These are phyloP conservation scores for Secale cereale DNA, from an alignment of 176 grass and related monocot species.

Conservation along the genomic window DNA sequence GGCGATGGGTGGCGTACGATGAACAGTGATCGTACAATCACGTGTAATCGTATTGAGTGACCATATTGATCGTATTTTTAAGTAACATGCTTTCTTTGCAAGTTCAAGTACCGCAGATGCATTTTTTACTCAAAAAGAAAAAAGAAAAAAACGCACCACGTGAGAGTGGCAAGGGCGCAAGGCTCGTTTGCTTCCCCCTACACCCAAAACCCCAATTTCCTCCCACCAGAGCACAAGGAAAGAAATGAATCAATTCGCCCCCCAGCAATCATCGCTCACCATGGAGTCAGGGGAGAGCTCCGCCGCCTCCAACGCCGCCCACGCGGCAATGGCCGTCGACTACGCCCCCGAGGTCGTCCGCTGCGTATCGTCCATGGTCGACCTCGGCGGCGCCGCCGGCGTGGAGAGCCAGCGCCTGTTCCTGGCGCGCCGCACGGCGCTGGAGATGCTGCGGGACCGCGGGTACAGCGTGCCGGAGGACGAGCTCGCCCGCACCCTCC, in stretches of 20 bases:
- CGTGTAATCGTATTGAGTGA: no score
- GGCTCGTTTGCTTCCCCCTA: no score
- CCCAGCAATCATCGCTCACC: neutral
- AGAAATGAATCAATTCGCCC: conserved; percentile 7
- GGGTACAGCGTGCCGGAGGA: conserved; percentile 47
- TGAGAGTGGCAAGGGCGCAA: no score
- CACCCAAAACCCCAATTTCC: neutral
- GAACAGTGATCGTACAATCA: no score
- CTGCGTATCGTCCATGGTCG: conserved; percentile 68
- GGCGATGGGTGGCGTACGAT: no score
- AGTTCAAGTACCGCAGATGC: no score
- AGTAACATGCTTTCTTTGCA: no score
- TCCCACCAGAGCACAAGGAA: neutral
- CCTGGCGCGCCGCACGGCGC: conserved; percentile 74
- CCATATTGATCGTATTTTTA: no score
- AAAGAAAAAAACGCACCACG: no score
- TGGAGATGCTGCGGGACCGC: conserved; percentile 94
- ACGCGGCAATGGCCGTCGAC: neutral
- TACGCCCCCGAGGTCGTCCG: neutral
- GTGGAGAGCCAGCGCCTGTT: conserved; percentile 82
- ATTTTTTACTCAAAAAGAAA: no score
- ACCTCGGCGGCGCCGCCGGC: conserved; percentile 36
- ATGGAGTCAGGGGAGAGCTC: conserved; percentile 31
- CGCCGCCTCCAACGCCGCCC: neutral
- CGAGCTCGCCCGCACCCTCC: conserved; percentile 56